A percentile compares a stretch with the other conserved stretches of the same genome.
Evolutionary conservation across 257 asterid species (phyloP).

Genomic region (Solanum chiquidenum): DNA sequence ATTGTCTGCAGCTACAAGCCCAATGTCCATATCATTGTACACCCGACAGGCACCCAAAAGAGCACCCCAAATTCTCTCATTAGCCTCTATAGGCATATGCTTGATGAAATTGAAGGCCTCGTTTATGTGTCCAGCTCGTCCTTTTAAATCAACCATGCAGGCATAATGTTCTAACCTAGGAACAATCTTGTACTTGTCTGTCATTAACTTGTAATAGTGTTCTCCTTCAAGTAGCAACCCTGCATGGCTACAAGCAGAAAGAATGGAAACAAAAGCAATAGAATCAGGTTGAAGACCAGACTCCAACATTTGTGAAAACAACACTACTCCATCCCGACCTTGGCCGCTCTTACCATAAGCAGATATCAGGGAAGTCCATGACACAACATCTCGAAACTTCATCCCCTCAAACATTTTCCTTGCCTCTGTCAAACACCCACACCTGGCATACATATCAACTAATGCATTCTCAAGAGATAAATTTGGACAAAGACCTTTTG

Average conservation of each 20-base stretch:
- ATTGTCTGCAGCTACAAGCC: constrained; percentile 74
- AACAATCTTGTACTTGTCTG: constrained; percentile 37
- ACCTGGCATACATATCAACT: constrained; percentile 88
- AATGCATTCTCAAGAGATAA: constrained; percentile 72
- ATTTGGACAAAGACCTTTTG: constrained; percentile 45
- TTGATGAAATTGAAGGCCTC: constrained; percentile 63
- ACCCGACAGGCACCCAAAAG: constrained; percentile 68
- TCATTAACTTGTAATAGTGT: constrained; percentile 47
- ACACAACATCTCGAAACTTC: constrained; percentile 55
- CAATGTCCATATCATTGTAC: constrained; percentile 56
- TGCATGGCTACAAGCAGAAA: constrained; percentile 89
- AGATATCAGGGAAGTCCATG: constrained; percentile 88
- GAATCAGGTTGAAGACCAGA: constrained; percentile 57
- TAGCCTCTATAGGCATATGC: constrained; percentile 50
- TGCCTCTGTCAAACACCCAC: constrained; percentile 76
- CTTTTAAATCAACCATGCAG: constrained; percentile 84
- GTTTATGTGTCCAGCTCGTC: constrained; percentile 58
- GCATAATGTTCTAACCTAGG: constrained; percentile 76
- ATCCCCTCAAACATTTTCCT: constrained; percentile 65
- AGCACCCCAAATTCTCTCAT: constrained; percentile 86
- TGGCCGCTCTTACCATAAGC: constrained; percentile 85
- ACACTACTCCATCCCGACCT: constrained; percentile 48
- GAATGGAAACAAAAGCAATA: constrained; percentile 79
- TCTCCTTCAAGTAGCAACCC: constrained; percentile 61
- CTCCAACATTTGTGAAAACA: constrained; percentile 51